A percentile compares a stretch with the other conserved stretches of the same genome.
Evolutionary conservation across 495 filamentous ascomycete genomes (phyloP).

Genomic region (Xylaria intraflava): DNA sequence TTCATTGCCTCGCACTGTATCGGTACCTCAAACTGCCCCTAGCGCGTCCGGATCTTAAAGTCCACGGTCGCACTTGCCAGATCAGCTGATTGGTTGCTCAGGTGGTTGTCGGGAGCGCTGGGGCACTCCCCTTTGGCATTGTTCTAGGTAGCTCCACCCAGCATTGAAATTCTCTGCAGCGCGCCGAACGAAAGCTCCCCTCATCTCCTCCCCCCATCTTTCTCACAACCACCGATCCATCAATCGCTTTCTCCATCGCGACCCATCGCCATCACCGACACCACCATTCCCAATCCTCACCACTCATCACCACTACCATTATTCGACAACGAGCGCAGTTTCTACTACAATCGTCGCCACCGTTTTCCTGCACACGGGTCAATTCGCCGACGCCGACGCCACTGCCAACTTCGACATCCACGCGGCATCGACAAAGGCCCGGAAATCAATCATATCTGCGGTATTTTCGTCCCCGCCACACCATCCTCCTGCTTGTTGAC

Average conservation of each 20-base stretch:
- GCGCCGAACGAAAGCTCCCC: constrained; percentile 4
- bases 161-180: constrained; percentile 14
- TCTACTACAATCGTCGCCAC: neutral
- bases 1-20: too few species aligned
- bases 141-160: neutral
- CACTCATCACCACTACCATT: neutral
- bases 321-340: neutral
- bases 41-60: too few species aligned
- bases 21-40: too few species aligned
- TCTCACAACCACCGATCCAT: neutral
- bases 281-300: neutral
- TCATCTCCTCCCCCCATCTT: constrained; percentile 7
- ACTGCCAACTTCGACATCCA: neutral
- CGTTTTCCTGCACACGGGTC: neutral
- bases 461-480: neutral
- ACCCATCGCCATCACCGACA: neutral
- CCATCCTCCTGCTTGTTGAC: neutral
- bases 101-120: too few species aligned
- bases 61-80: too few species aligned
- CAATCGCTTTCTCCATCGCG: constrained; percentile 6
- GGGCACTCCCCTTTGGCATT: too few species aligned
- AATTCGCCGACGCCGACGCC: neutral
- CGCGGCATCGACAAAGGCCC: neutral
- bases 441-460: neutral
- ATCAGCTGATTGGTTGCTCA: too few species aligned